Evolutionary conservation across 176 grass and related monocot species (phyloP).

Genomic region (Eleusine coracana): DNA sequence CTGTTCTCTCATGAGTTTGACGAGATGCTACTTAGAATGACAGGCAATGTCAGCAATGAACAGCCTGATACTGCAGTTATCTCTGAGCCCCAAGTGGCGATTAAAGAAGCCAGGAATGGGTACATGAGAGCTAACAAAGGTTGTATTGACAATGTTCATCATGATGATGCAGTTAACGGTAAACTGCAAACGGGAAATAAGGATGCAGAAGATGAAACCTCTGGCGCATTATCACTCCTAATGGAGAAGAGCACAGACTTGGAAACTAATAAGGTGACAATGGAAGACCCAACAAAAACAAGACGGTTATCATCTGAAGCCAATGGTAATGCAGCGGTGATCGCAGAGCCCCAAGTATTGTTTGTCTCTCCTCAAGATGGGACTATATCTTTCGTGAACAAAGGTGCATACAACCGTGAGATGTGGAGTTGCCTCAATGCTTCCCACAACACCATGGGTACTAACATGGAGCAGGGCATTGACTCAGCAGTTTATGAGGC

Average conservation of each 20-base stretch:
- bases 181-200: constrained; percentile 20
- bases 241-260: constrained; percentile 16
- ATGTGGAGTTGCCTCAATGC: constrained; percentile 41
- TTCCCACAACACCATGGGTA: constrained; percentile 35
- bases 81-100: constrained; percentile 29
- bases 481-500: constrained; percentile 56
- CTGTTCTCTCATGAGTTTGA: constrained; percentile 39
- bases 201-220: constrained; percentile 1
- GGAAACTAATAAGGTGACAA: constrained; percentile 22
- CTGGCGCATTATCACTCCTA: constrained; percentile 11
- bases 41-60: constrained; percentile 39
- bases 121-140: constrained; percentile 27
- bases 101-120: constrained; percentile 23
- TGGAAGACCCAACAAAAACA: constrained; percentile 28
- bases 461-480: constrained; percentile 27
- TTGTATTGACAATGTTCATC: neutral
- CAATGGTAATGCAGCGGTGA: neutral
- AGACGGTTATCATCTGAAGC: constrained; percentile 33
- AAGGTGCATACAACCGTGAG: constrained; percentile 27
- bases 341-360: constrained; percentile 53
- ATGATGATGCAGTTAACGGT: neutral
- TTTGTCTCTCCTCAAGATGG: constrained; percentile 62
- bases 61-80: constrained; percentile 16
- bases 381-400: constrained; percentile 56
- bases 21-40: constrained; percentile 40